Percentiles rank a stretch among this genome's conserved stretches.
These are phyloP conservation scores for Nemania sp. DNA, from an alignment of 2,329 filamentous ascomycete species.

Conservation along the genomic window DNA sequence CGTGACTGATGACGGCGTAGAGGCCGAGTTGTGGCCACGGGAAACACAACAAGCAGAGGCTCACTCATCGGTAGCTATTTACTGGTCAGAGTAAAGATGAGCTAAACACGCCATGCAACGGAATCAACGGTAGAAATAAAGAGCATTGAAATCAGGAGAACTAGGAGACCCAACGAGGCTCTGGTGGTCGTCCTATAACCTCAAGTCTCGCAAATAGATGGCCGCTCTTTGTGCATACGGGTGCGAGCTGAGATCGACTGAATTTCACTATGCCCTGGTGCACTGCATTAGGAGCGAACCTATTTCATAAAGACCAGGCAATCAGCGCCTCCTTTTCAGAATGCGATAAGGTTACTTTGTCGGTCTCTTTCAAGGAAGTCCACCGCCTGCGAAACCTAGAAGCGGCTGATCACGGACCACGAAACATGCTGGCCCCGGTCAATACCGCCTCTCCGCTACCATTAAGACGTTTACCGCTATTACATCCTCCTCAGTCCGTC, in stretches of 20 bases:
- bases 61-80: not conserved
- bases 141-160: too few species aligned
- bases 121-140: too few species aligned
- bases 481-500: too few species aligned
- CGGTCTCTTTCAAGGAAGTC: slow-evolving; percentile 6
- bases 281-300: slow-evolving; percentile 10
- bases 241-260: not conserved
- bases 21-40: not conserved
- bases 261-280: not conserved
- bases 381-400: slow-evolving; percentile 18
- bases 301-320: not conserved
- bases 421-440: not conserved
- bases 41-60: not conserved
- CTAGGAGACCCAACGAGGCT: too few species aligned
- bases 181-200: too few species aligned
- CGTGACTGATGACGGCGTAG: not conserved
- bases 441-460: not conserved
- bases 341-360: slow-evolving; percentile 14
- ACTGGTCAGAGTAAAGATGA: not conserved
- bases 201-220: too few species aligned
- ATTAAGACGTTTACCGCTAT: not conserved
- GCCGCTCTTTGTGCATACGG: not conserved
- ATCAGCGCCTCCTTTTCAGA: not conserved
- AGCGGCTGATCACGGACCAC: not conserved
- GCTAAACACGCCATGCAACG: not conserved